Base-by-base conservation (phyloP, 2,329 filamentous ascomycete species). In the Coleophoma eucalyptorum region DNA sequence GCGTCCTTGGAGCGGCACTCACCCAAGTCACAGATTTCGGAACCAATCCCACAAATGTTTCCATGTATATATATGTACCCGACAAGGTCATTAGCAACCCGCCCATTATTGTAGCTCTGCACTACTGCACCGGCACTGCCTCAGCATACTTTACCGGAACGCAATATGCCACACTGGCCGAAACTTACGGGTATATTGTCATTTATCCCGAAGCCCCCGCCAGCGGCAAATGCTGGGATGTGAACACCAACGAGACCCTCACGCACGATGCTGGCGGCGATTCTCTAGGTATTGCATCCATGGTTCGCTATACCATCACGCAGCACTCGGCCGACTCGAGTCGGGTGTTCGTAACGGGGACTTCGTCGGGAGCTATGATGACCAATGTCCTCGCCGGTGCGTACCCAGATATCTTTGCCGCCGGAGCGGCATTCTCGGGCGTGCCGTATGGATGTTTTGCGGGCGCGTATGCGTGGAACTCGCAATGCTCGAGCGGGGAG, bases 251-350 rank as follows among this genome's bases (percentile, higher is more conserved):
- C 26, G 66, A 68, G 34, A 72, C 79, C 0, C 70, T 84, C 2
- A 77, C 72, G 3, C 80, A 81, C 57, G 71, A 78, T 50, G 80
- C 78, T 7, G 80, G 80, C 19, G 78, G 78, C 3, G 77, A 84
- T 62, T 78, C 72, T 45, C 74, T 76, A 40, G 71, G 72, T 0
- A 80, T 85, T 50, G 77, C 75, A 20, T 81, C 78, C 59, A 84
- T 84, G 80, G 79, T 83, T 43, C 69, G 65, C 37, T 83, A 80
- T 57, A 70, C 77, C 3, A 63, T 83, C n/a, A 55, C 62, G 8
- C 72, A 72, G 59, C 82, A 83, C 65, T 67, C 69, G 2, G 79
- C 70, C 21, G 76, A 84, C 58, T 58, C 72, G 31, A 67, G 60
- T 53, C 72, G 71, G 49, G 77, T 84, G 2, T 84, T 76, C 53